Conservation (phyloP, 2,329 filamentous ascomycete species). For the Xylaria sp. region DNA sequence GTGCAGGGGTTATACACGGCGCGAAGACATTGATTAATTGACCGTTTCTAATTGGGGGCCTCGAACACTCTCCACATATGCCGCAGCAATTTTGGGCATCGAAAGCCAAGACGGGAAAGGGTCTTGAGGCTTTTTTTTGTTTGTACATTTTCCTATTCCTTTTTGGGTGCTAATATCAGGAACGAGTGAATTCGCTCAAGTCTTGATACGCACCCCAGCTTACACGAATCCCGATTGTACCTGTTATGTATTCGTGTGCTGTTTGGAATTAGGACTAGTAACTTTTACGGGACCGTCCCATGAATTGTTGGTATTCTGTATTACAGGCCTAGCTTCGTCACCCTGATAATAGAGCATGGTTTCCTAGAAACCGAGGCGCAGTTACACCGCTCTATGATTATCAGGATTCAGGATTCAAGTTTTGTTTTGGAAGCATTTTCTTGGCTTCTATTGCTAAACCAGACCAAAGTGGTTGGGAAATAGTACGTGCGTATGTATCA, state of each 20-base stretch:
- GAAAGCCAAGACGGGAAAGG: slow-evolving; percentile 21
- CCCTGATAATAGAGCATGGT: slow-evolving; percentile 11
- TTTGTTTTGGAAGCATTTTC: slow-evolving; percentile 11
- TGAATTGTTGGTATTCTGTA: not conserved
- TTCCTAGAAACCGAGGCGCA: slow-evolving; percentile 5
- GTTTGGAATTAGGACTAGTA: not conserved
- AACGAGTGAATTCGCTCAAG: slow-evolving; percentile 18
- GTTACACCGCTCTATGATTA: slow-evolving; percentile 16
- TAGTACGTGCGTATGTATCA: not conserved
- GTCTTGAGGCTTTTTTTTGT: slow-evolving; percentile 21
- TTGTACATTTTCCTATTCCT: not conserved
- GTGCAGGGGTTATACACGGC: not conserved
- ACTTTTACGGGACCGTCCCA: not conserved
- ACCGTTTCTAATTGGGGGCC: slow-evolving; percentile 19
- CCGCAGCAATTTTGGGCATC: slow-evolving; percentile 21
- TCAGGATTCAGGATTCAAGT: slow-evolving; percentile 1
- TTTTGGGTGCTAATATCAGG: slow-evolving; percentile 21
- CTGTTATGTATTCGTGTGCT: not conserved
- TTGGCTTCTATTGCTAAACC: not conserved
- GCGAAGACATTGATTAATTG: slow-evolving; percentile 19
- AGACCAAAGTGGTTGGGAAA: not conserved
- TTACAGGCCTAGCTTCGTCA: not conserved
- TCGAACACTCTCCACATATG: slow-evolving; percentile 10
- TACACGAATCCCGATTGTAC: not conserved
- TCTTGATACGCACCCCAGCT: slow-evolving; percentile 18